Base-by-base conservation (phyloP, 2,329 filamentous ascomycete genomes). In the Cryphonectria naterciae region DNA sequence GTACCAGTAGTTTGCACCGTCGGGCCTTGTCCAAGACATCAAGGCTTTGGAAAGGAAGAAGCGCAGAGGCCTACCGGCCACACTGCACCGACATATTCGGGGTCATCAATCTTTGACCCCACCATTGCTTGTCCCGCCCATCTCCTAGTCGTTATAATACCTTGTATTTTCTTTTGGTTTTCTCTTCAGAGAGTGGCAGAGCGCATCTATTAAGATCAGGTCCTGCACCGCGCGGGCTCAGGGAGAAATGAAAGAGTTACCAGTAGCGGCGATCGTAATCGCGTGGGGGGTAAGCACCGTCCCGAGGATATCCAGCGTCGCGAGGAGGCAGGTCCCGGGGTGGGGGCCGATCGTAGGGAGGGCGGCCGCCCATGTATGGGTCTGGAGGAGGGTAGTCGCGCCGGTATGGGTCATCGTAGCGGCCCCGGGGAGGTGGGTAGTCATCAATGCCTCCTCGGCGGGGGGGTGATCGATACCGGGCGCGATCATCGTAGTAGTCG, bases 401-500 rank as follows among this genome's bases (percentile, higher is more conserved):
- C 75, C 89, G 87, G 82, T 95, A 96, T 41, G 92, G 91, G 76
- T 96, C 93, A 71, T 94, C 92, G 77, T 92, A 93, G 71, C 92
- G 85, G 75, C 87, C 86, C 73, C 92, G 86, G 69, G 87, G 89
- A 68, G 90, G 89, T 76, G 83, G 83, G 72, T 97, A 96, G 78
- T 97, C 94, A 73, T 95, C 92, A 74, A 92, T 85, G 61, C 92
- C 91, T 32, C 87, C 86, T 74, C 92, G 91, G 75, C 92, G 91
- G 61, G 92, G 92, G 73, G 94, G 93, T 70, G 93, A 94, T 70
- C 93, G 91, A 78, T 95, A 94, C 65, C 91, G 89, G 76, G 92
- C 90, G 78, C 92, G 62, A 74, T 95, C 93, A 63, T 93, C 91
- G 82, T 98, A 97, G 83, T 97, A 97, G 72, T 95, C 92, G 75